Evolutionary conservation across 805 yeast species (phyloP), one percentile per base, ranked within the genome.

Genomic region (Candida maltosa): DNA sequence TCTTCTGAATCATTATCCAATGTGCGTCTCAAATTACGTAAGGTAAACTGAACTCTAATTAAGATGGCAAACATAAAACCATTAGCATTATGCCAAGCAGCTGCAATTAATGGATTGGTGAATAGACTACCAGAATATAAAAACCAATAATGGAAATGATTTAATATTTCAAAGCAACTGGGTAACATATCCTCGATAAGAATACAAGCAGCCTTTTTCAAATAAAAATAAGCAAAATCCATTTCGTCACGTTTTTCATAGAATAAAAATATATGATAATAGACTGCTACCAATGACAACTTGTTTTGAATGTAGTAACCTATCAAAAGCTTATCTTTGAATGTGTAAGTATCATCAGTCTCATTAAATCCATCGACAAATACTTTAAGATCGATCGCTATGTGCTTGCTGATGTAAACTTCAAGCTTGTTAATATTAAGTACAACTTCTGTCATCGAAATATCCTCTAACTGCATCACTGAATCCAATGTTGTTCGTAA

Each of bases 221-320:
- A 28, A 34, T 70, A 62, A 39, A 52, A 67, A 33, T 51, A 64
- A 0, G 70, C 56, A 21, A 68, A 58, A 12, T 52, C 49, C 10
- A 39, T 30, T 41, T 68, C 57, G 11, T 22, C 25, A 3, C 51
- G 51, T 9, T 42, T 31, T 22, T 56, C 60, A 37, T 60, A 72
- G 33, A 62, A 65, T 19, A 69, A 42, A 39, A 63, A 61, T 9
- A 73, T 47, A 39, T 70, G 69, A 38, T 59, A 65, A 31, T 62
- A 62, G 5, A 70, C 45, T 3, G 73, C 52, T 29, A 65, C 49
- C 14, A 63, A 43, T 38, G 70, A 56, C 1, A 65, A 52, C 16
- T 47, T 43, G 4, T 21, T 16, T 26, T 32, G 39, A 16, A 35
- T 24, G 16, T 20, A 35, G 12, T 23, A 23, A 15, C 17, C 14